These are phyloP conservation scores for Neurospora sp. DNA, from an alignment of 495 filamentous ascomycete genomes.

Conservation along the genomic window DNA sequence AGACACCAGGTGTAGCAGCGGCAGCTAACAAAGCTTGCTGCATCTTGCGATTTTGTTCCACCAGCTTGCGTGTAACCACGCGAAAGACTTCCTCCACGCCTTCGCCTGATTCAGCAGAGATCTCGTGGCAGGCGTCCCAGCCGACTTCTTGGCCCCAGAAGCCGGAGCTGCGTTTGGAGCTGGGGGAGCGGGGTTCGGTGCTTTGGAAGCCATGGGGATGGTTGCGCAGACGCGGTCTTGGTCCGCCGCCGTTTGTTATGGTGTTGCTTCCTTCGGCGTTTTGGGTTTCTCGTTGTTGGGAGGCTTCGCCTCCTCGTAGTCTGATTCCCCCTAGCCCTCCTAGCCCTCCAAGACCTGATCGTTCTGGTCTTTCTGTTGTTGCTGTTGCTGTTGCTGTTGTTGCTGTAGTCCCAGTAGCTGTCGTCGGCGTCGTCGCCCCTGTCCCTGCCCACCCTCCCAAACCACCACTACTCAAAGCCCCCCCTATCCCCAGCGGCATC, in stretches of 20 bases:
- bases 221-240: background rate
- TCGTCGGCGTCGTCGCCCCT: background rate
- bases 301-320: background rate
- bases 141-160: slow-evolving; percentile 90
- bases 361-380: background rate
- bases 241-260: background rate
- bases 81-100: slow-evolving; percentile 96
- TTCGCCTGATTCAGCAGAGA: slow-evolving; percentile 88
- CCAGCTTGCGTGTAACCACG: slow-evolving; percentile 86
- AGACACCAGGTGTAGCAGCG: slow-evolving; percentile 26
- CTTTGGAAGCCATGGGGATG: slow-evolving; percentile 2
- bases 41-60: slow-evolving; percentile 76
- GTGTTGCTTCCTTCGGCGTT: background rate
- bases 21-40: slow-evolving; percentile 37
- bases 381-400: background rate
- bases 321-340: background rate
- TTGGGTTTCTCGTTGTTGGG: background rate
- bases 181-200: slow-evolving; percentile 50
- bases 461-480: background rate
- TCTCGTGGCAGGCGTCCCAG: slow-evolving; percentile 96
- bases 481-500: slow-evolving; percentile 6
- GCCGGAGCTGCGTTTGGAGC: slow-evolving; percentile 62
- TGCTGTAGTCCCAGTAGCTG: background rate
- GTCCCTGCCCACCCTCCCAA: background rate
- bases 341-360: background rate